Base-by-base conservation (phyloP, 2,329 filamentous ascomycete genomes). In the Chaetomiaceae sp. region DNA sequence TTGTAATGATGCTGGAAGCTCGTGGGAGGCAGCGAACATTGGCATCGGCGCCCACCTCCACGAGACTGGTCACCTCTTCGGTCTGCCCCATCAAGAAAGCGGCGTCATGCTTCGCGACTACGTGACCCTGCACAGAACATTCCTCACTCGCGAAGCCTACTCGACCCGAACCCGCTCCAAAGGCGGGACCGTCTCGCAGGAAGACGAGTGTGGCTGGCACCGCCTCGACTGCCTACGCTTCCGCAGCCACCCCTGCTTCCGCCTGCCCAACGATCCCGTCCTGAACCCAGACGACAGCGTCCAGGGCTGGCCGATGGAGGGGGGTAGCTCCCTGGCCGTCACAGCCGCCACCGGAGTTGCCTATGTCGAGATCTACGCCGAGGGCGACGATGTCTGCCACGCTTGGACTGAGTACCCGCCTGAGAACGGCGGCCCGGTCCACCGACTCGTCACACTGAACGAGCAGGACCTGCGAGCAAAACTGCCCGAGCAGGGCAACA, bases 81-180 rank as follows among this genome's bases (percentile, higher is more conserved):
- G 92, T 44, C 95, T 89, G 58, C 89, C 89, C 9, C 88, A 95
- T 64, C 89, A 95, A 64, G 89, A 93, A 63, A 86, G 75, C 23
- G 92, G 93, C n/a, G 77, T 97, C 55, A 97, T 97, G 92, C 74
- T 90, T 44, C 79, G 88, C 50, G 92, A 96, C 66, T 96, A 95
- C 65, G 82, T 91, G 27, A 84, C 77, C 2, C 72, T 97, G 12
- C 95, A 93, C 67, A 82, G 92, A 21, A 86, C 86, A 1, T 97
- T 96, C 65, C 76, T 87, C 40, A 79, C 81, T 27, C 82, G 86
- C 35, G 92, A 96, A 66, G 83, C 89, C 1, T 96, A 86, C 64
- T 93, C 87, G 2, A 96, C 89, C 3, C 80, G 91, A 40, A 96
- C 89, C 2, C 89, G 89, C 64, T 85, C 85, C 38, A 89, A 87